Evolutionary conservation across 1,284 basidiomycete species (phyloP).

Genomic region (Coriolopsis trogii): DNA sequence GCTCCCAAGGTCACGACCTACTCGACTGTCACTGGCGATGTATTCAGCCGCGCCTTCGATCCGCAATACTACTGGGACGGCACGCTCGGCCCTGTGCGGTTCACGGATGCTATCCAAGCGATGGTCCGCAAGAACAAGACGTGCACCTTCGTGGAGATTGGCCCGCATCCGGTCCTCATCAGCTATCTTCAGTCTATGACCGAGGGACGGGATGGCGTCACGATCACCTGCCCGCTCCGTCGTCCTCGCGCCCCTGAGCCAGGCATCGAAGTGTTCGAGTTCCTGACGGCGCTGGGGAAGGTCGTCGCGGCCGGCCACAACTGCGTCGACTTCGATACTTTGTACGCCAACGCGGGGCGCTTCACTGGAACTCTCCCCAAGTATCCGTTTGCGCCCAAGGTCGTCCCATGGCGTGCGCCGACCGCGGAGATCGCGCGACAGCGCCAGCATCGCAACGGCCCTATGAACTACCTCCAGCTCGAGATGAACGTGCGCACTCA

Average conservation of each 20-base stretch:
- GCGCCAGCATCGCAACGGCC: slow-evolving; percentile 30
- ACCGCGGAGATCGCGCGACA: slow-evolving; percentile 15
- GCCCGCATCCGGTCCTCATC: slow-evolving; percentile 40
- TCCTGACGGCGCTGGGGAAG: slow-evolving; percentile 15
- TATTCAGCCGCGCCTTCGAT: slow-evolving; percentile 22
- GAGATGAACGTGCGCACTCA: slow-evolving; percentile 38
- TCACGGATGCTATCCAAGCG: slow-evolving; percentile 28
- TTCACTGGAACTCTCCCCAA: background rate
- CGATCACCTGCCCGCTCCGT: slow-evolving; percentile 35
- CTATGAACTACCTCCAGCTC: slow-evolving; percentile 35
- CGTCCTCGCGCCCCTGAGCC: slow-evolving; percentile 23
- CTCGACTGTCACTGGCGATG: slow-evolving; percentile 30
- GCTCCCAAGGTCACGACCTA: slow-evolving; percentile 23
- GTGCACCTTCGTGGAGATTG: slow-evolving; percentile 37
- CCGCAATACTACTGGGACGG: slow-evolving; percentile 40
- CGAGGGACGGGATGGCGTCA: slow-evolving; percentile 10
- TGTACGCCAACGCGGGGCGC: slow-evolving; percentile 9
- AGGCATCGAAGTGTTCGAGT: slow-evolving; percentile 1
- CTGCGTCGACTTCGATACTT: slow-evolving; percentile 14
- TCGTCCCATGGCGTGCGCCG: slow-evolving; percentile 7
- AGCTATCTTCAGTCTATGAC: slow-evolving; percentile 33
- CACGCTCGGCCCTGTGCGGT: slow-evolving; percentile 35
- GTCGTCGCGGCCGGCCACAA: slow-evolving; percentile 13
- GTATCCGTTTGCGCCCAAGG: slow-evolving; percentile 21
- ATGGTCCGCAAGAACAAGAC: slow-evolving; percentile 22